Evolutionary conservation across 352 stramenopile genomes (phyloP).

Genomic region (Peronosclerospora sorghi): DNA sequence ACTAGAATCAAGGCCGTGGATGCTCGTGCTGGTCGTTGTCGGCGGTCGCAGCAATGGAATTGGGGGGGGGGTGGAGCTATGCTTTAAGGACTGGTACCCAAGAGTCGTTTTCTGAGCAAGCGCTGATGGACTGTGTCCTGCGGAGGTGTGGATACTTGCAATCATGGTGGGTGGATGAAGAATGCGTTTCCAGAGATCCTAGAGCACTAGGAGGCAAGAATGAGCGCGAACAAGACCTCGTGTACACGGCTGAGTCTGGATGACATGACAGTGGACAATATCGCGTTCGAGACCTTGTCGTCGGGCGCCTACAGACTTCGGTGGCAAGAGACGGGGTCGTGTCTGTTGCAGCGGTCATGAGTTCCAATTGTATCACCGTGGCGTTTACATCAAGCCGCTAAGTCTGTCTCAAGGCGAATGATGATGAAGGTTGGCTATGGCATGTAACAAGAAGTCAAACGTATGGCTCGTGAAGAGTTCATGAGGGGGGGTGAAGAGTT

Average conservation of each 20-base stretch:
- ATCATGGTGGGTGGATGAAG: conserved; percentile 94
- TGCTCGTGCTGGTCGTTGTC: conserved; percentile 96
- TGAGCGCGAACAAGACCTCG: conserved; percentile 90
- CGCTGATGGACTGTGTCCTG: conserved; percentile 95
- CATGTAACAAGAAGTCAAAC: conserved; percentile 59
- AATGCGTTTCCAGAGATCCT: conserved; percentile 95
- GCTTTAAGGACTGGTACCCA: conserved; percentile 89
- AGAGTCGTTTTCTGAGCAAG: conserved; percentile 92
- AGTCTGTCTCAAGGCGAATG: conserved; percentile 91
- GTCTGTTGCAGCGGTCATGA: conserved; percentile 65
- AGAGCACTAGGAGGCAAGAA: conserved; percentile 66
- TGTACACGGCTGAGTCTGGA: conserved; percentile 89
- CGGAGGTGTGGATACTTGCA: conserved; percentile 90
- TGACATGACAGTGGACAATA: conserved; percentile 57
- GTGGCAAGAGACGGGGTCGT: conserved; percentile 64
- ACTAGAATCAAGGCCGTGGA: conserved; percentile 92
- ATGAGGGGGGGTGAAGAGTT: conserved; percentile 88
- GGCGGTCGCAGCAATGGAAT: conserved; percentile 94
- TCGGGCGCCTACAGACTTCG: conserved; percentile 59
- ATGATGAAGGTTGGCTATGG: conserved; percentile 91
- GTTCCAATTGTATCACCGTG: conserved; percentile 68
- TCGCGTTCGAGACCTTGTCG: conserved; percentile 53
- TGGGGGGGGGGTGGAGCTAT: too few relatives aligned
- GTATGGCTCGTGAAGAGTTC: conserved; percentile 94
- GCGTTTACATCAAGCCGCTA: conserved; percentile 46